Percentiles rank a stretch among this genome's conserved stretches.
Conservation (phyloP, 352 stramenopile species). For the Phytophthora sp. region DNA sequence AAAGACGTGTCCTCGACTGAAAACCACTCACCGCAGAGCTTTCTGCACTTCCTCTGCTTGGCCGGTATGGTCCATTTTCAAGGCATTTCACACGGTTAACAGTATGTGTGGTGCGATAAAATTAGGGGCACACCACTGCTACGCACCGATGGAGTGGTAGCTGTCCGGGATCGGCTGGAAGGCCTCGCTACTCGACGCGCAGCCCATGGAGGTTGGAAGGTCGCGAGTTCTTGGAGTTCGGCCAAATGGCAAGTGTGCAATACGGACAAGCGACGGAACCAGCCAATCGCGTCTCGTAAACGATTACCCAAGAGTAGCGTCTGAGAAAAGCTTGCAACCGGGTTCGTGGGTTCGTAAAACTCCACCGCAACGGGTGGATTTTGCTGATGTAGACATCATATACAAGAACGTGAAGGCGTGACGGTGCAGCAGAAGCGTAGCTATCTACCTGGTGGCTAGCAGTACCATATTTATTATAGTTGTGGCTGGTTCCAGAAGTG, state of each 20-base stretch:
- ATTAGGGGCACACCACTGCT: background rate
- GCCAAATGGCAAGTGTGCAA: conserved; percentile 28
- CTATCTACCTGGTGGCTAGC: no score
- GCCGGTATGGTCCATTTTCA: no score
- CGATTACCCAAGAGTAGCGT: conserved; percentile 22
- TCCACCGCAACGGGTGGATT: conserved; percentile 9
- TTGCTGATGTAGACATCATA: background rate
- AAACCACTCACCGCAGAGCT: conserved; percentile 37
- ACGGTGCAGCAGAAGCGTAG: no score
- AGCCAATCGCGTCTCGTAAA: conserved; percentile 26
- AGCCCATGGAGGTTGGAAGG: conserved; percentile 31
- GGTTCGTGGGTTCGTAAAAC: conserved; percentile 6
- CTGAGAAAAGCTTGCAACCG: conserved; percentile 23
- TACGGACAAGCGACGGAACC: conserved; percentile 27
- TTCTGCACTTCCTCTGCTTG: conserved; percentile 56
- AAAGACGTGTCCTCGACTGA: background rate
- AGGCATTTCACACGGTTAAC: background rate
- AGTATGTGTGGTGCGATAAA: background rate
- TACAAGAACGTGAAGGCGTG: background rate
- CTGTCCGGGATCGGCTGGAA: conserved; percentile 46
- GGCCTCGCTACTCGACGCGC: conserved; percentile 28
- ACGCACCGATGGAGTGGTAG: conserved; percentile 41
- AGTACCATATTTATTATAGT: no score
- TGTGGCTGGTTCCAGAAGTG: no score
- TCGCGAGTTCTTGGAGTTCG: background rate